Evolutionary conservation across 2,329 filamentous ascomycete species (phyloP).

Genomic region (Paracoccidioides brasiliensis): DNA sequence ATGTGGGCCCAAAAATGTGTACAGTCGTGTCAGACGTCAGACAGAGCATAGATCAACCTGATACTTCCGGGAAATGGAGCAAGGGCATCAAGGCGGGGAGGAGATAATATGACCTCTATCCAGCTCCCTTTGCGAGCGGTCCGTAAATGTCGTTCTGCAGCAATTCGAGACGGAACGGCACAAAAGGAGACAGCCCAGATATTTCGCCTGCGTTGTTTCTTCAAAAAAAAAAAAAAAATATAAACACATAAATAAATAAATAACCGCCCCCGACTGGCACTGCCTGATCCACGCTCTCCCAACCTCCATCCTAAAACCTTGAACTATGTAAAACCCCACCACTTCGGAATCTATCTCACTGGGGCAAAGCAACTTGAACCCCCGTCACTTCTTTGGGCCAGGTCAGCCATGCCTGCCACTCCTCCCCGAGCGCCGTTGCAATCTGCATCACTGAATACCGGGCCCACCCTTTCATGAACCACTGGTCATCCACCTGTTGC

Average conservation of each 20-base stretch:
- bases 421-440: slow-evolving; percentile 14
- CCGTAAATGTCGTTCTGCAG: not conserved
- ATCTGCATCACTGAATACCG: slow-evolving; percentile 18
- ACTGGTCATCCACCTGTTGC: slow-evolving; percentile 16
- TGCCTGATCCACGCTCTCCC: not conserved
- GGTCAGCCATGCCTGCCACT: slow-evolving; percentile 17
- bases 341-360: not conserved
- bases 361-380: not conserved
- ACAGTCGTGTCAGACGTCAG: not conserved
- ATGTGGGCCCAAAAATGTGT: not conserved
- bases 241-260: no score
- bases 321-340: not conserved
- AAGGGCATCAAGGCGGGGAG: not conserved
- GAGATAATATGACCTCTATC: not conserved
- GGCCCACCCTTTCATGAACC: slow-evolving; percentile 20
- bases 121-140: not conserved
- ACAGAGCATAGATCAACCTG: not conserved
- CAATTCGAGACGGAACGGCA: not conserved
- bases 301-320: not conserved
- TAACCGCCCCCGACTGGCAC: not conserved
- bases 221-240: not conserved
- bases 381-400: slow-evolving; percentile 15
- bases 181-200: not conserved
- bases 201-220: not conserved
- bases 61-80: not conserved